These are phyloP conservation scores for Diaporthe sp. DNA, from an alignment of 2,329 filamentous ascomycete species.

Conservation along the genomic window DNA sequence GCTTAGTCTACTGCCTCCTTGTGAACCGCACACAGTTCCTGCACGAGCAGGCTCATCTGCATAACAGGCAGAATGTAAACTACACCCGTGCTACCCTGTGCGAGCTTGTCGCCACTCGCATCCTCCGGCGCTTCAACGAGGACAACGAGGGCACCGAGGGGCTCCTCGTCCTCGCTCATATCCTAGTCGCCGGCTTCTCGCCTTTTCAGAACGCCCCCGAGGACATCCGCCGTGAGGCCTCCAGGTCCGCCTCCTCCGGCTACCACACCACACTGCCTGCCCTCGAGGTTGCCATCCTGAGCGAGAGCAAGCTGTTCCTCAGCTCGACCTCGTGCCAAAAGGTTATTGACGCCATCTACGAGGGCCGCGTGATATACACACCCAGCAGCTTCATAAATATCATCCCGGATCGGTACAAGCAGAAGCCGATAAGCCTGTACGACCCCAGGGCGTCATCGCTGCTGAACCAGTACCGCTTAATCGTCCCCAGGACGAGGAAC, in stretches of 20 bases:
- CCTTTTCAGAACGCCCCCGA: constrained; percentile 86
- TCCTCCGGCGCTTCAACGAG: constrained; percentile 84
- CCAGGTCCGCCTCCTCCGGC: constrained; percentile 62
- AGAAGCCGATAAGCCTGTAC: constrained; percentile 85
- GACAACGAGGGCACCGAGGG: constrained; percentile 80
- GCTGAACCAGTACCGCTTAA: constrained; percentile 87
- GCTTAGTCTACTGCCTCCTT: constrained; percentile 82
- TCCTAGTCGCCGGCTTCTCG: constrained; percentile 86
- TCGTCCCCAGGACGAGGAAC: constrained; percentile 84
- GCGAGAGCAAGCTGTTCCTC: constrained; percentile 84
- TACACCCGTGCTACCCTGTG: constrained; percentile 83
- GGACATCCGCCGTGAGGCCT: constrained; percentile 73
- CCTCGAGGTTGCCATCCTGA: constrained; percentile 86
- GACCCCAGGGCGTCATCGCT: constrained; percentile 81
- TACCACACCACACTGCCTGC: constrained; percentile 77
- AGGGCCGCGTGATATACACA: constrained; percentile 85
- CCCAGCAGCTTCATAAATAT: constrained; percentile 87
- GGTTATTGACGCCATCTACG: constrained; percentile 86
- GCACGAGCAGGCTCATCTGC: constrained; percentile 80
- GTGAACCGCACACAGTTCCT: constrained; percentile 87
- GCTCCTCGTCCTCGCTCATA: constrained; percentile 80
- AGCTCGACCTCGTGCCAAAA: constrained; percentile 84
- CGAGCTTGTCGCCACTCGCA: constrained; percentile 83
- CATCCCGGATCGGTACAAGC: constrained; percentile 88
- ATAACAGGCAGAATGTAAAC: constrained; percentile 85